Evolutionary conservation across 495 filamentous ascomycete species (phyloP).

Genomic region (Patellaria atrata): DNA sequence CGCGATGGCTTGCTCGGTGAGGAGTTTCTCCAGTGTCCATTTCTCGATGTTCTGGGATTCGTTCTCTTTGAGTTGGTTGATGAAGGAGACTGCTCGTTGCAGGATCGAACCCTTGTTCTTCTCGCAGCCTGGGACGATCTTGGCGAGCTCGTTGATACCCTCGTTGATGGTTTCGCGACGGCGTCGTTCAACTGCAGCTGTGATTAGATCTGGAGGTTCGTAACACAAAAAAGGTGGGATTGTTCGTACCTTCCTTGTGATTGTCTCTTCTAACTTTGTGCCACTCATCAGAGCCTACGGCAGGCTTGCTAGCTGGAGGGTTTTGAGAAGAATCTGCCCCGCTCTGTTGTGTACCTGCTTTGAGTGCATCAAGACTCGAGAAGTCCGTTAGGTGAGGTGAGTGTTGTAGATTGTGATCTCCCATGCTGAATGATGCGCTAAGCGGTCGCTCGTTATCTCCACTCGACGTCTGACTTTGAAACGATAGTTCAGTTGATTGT

Average conservation of each 20-base stretch:
- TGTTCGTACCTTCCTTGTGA: constrained; percentile 82
- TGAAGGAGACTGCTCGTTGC: constrained; percentile 86
- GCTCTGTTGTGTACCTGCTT: constrained; percentile 14
- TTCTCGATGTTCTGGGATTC: constrained; percentile 88
- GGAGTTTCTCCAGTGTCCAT: constrained; percentile 91
- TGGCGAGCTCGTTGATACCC: constrained; percentile 94
- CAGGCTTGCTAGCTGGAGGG: constrained; percentile 48
- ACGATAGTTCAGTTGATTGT: constrained; percentile 54
- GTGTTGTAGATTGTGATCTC: constrained; percentile 24
- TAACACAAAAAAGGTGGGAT: constrained; percentile 2
- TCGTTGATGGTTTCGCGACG: constrained; percentile 98
- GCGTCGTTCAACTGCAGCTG: constrained; percentile 71
- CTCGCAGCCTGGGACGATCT: constrained; percentile 94
- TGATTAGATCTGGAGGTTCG: constrained; percentile 5
- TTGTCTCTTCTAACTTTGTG: constrained; percentile 95
- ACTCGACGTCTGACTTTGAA: constrained; percentile 30
- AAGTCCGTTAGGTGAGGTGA: constrained; percentile 20
- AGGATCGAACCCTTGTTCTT: constrained; percentile 98
- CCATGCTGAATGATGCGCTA: constrained; percentile 21
- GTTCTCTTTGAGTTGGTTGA: constrained; percentile 85
- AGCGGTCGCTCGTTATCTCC: constrained; percentile 10
- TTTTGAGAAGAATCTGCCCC: constrained; percentile 30
- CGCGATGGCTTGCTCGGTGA: constrained; percentile 84
- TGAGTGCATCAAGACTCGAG: constrained; percentile 18
- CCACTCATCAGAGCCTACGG: constrained; percentile 94